Evolutionary conservation across 257 asterid genomes (phyloP), one percentile per base, ranked within the genome.

Genomic region (Schizonepeta tenuifolia): DNA sequence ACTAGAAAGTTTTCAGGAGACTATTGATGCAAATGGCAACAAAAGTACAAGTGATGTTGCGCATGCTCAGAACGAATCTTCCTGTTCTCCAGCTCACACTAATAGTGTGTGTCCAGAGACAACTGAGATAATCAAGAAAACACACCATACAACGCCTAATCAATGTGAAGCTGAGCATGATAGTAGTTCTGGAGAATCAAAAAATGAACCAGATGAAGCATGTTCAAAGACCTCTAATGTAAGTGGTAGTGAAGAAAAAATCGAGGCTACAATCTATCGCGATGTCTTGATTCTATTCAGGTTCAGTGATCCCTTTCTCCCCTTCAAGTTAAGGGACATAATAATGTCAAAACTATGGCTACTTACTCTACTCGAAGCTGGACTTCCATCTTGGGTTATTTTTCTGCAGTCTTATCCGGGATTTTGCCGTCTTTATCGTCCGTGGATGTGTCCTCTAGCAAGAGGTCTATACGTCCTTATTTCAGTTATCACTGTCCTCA

Each of bases 391-490:
- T 46, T 91, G 97, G 97, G 96, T 86, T 61, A 75, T 91, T 49
- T 89, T 91, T 76, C 82, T 89, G 33, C 97, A 91, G 74, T 91
- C 97, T 35, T 91, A 91, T 74, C 97, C 97, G 7, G 89, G 85
- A 53, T 82, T 91, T 74, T 89, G 88, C 83, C 95, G 87, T 55
- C 85, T 91, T 41, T 91, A 91, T 62, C 92, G 91, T 50, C 97
- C 97, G 8, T 91, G 96, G 97, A 91, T 91, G 96, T 91, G 97
- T 61, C 96, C 96, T 77, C 80, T 91, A 13, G 91, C 96, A 26
- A 84, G 96, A 79, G 80, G 83, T 66, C 70, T 89, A 33, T 91
- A 91, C 61, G 91, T 87, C 41, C 63, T 87, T 13, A 87, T 89
- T 53, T 91, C 96, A 46, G 65, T 91, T 15, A 43, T 85, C 65